Percentiles rank a stretch among this genome's conserved stretches.
phyloP scores from a whole-genome alignment of 441 rosid genomes.

The Syzygium syzygioides region DNA sequence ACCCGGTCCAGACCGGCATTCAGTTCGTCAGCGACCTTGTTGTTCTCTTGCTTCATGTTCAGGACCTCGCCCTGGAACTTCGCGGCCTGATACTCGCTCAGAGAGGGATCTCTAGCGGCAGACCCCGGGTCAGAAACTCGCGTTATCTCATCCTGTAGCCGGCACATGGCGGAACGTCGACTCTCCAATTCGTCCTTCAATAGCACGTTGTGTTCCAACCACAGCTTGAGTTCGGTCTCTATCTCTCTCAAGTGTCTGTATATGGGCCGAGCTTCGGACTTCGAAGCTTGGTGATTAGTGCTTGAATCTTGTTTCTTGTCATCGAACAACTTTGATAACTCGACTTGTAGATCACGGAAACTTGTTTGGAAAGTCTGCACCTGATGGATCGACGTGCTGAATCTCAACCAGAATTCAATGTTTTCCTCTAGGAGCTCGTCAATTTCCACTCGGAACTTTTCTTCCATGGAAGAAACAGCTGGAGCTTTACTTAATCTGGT shows the following conservation, averaged over 20 bases:
- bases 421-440: slow-evolving; percentile 81
- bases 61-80: slow-evolving; percentile 80
- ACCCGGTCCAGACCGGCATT: slow-evolving; percentile 45
- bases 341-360: slow-evolving; percentile 56
- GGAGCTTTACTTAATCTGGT: slow-evolving; percentile 4
- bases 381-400: slow-evolving; percentile 75
- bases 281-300: background rate
- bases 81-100: slow-evolving; percentile 59
- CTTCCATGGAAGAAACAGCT: slow-evolving; percentile 39
- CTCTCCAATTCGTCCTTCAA: slow-evolving; percentile 62
- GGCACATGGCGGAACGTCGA: slow-evolving; percentile 45
- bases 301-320: slow-evolving; percentile 22
- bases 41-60: slow-evolving; percentile 91
- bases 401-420: slow-evolving; percentile 92
- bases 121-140: slow-evolving; percentile 25
- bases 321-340: slow-evolving; percentile 31
- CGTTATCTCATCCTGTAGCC: slow-evolving; percentile 63
- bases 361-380: slow-evolving; percentile 63
- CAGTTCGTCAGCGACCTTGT: slow-evolving; percentile 52
- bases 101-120: slow-evolving; percentile 24
- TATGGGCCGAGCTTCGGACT: slow-evolving; percentile 60
- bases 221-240: slow-evolving; percentile 57
- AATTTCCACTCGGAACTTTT: slow-evolving; percentile 57
- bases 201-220: slow-evolving; percentile 67
- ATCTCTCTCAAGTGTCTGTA: slow-evolving; percentile 73